phyloP scores from a whole-genome alignment of 73 alveolate species.

The Symbiodinium natans region DNA sequence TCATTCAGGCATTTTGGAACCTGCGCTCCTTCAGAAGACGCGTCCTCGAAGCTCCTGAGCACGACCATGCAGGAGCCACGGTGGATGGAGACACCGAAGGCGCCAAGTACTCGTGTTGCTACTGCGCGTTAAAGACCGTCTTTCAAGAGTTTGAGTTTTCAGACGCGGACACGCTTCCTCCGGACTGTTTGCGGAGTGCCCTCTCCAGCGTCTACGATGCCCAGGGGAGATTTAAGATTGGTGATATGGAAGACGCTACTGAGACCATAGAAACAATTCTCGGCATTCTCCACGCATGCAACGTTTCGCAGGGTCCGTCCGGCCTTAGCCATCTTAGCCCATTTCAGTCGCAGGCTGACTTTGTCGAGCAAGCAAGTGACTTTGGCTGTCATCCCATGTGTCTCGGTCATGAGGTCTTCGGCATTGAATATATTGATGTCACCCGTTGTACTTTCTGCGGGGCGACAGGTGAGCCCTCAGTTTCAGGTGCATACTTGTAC shows the following conservation, averaged over 20 bases:
- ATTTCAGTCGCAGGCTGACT: neutral
- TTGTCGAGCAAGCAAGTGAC: neutral
- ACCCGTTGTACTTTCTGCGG: neutral
- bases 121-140: conserved; percentile 48
- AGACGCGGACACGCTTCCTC: conserved; percentile 64
- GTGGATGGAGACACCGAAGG: neutral
- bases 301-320: conserved; percentile 6
- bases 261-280: conserved; percentile 81
- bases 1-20: conserved; percentile 69
- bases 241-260: conserved; percentile 89
- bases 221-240: conserved; percentile 58
- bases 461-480: neutral
- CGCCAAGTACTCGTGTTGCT: conserved; percentile 1
- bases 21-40: conserved; percentile 46
- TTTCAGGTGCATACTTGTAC: neutral
- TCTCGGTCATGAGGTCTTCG: conserved; percentile 8
- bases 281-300: conserved; percentile 77
- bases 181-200: conserved; percentile 56
- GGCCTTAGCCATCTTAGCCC: neutral
- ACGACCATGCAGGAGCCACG: neutral
- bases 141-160: conserved; percentile 39
- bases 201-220: conserved; percentile 58
- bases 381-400: conserved; percentile 5
- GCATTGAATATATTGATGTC: conserved; percentile 2
- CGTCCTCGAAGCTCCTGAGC: neutral